A percentile compares a stretch with the other conserved stretches of the same genome.
Evolutionary conservation across 2,329 filamentous ascomycete species (phyloP).

Genomic region (Xylaria multiplex): DNA sequence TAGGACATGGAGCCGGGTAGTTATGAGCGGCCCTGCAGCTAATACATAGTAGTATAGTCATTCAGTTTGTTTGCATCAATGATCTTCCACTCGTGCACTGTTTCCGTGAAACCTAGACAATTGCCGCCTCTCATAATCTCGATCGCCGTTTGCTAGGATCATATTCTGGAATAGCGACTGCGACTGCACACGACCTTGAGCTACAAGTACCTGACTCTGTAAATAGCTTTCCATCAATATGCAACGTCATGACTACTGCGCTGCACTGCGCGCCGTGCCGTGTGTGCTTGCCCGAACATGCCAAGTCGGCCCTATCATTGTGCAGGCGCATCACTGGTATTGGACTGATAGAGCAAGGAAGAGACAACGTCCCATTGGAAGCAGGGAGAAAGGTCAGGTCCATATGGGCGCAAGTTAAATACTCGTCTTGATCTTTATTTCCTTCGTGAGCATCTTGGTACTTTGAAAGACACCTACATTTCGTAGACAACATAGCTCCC

Average conservation of each 20-base stretch:
- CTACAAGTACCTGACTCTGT: too few relatives aligned
- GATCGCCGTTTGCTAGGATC: not conserved
- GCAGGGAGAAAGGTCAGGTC: not conserved
- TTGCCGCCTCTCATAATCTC: conserved; percentile 8
- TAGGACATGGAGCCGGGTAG: not conserved
- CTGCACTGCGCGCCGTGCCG: not conserved
- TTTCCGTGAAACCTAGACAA: not conserved
- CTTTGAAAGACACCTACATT: not conserved
- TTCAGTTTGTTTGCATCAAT: too few relatives aligned
- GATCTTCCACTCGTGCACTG: not conserved
- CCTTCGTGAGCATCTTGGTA: not conserved
- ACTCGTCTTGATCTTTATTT: conserved; percentile 5
- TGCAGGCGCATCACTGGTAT: not conserved
- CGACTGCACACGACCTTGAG: too few relatives aligned
- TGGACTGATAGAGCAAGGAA: not conserved
- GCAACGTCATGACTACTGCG: conserved; percentile 14
- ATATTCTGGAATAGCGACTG: not conserved
- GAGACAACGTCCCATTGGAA: not conserved
- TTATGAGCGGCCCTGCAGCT: not conserved
- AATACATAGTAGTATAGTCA: not conserved
- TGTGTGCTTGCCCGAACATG: not conserved
- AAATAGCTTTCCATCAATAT: not conserved
- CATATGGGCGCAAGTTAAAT: conserved; percentile 5
- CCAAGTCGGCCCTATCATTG: not conserved
- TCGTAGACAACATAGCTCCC: not conserved